Percentiles rank a stretch among this genome's conserved stretches.
These are phyloP conservation scores for Diaporthe citrichinensis DNA, from an alignment of 2,329 filamentous ascomycete species.

Conservation along the genomic window DNA sequence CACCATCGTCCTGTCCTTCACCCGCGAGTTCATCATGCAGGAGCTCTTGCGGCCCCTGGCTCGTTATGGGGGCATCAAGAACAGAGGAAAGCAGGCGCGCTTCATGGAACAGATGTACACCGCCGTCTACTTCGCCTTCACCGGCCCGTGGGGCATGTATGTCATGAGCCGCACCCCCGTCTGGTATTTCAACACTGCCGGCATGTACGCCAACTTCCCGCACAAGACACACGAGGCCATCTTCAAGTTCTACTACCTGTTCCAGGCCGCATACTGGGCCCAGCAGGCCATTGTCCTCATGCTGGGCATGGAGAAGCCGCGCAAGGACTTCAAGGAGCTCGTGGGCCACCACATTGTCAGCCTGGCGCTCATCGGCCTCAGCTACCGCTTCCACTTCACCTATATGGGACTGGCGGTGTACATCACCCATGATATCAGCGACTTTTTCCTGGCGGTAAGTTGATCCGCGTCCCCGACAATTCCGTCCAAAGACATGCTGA, in stretches of 20 bases:
- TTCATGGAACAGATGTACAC: conserved; percentile 99
- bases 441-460: conserved; percentile 93
- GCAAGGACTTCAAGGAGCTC: conserved; percentile 96
- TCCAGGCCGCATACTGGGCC: conserved; percentile 95
- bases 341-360: conserved; percentile 94
- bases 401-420: conserved; percentile 96
- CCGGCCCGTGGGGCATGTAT: conserved; percentile 87
- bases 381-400: conserved; percentile 97
- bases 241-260: conserved; percentile 97
- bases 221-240: conserved; percentile 83
- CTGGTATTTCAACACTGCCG: conserved; percentile 94
- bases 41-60: conserved; percentile 85
- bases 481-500: conserved; percentile 34
- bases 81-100: conserved; percentile 83
- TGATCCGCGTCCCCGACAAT: background rate
- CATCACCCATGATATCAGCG: conserved; percentile 93
- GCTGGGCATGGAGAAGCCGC: conserved; percentile 89
- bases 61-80: conserved; percentile 76
- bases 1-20: conserved; percentile 90
- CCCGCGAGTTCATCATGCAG: conserved; percentile 96
- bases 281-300: conserved; percentile 93
- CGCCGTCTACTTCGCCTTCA: conserved; percentile 87
- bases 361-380: conserved; percentile 84
- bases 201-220: conserved; percentile 92
- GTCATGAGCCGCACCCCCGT: conserved; percentile 93